Conservation (phyloP, 2,329 filamentous ascomycete genomes). For the Aspergillus transmontanensis region DNA sequence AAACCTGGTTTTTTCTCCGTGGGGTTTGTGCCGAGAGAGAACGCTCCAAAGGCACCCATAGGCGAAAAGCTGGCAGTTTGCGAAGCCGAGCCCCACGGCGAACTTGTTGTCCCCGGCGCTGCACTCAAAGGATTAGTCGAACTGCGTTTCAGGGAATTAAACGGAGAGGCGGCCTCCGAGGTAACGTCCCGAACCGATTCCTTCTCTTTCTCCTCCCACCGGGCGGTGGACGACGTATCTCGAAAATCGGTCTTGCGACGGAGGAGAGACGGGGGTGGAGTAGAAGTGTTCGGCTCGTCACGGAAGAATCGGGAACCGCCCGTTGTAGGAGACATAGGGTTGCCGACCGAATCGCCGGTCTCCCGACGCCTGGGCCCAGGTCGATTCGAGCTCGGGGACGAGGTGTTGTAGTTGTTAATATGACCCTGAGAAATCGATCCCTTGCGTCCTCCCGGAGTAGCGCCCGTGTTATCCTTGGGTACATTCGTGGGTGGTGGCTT, state of each 20-base stretch:
- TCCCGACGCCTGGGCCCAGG: conserved; percentile 81
- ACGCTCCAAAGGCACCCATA: conserved; percentile 88
- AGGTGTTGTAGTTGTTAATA: conserved; percentile 65
- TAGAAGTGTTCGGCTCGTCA: conserved; percentile 57
- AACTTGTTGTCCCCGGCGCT: conserved; percentile 51
- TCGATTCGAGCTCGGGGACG: conserved; percentile 73
- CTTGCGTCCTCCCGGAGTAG: conserved; percentile 66
- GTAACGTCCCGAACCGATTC: conserved; percentile 48
- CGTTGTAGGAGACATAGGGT: conserved; percentile 51
- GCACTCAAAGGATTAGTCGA: conserved; percentile 57
- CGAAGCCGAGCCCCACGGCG: conserved; percentile 62
- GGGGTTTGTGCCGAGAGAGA: conserved; percentile 64
- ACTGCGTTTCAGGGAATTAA: conserved; percentile 59
- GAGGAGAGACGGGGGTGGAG: conserved; percentile 62
- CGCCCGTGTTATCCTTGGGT: conserved; percentile 57
- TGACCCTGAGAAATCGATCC: conserved; percentile 70
- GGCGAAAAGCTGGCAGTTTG: conserved; percentile 66
- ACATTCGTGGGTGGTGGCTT: conserved; percentile 75
- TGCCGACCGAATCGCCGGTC: conserved; percentile 70
- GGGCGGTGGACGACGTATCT: conserved; percentile 46
- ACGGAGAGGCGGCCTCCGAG: conserved; percentile 48
- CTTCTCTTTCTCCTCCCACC: conserved; percentile 55
- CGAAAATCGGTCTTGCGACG: conserved; percentile 65
- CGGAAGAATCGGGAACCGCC: conserved; percentile 49
- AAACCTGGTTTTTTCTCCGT: conserved; percentile 72